phyloP scores from a whole-genome alignment of 2,329 filamentous ascomycete species.

The Trichoderma sp. region DNA sequence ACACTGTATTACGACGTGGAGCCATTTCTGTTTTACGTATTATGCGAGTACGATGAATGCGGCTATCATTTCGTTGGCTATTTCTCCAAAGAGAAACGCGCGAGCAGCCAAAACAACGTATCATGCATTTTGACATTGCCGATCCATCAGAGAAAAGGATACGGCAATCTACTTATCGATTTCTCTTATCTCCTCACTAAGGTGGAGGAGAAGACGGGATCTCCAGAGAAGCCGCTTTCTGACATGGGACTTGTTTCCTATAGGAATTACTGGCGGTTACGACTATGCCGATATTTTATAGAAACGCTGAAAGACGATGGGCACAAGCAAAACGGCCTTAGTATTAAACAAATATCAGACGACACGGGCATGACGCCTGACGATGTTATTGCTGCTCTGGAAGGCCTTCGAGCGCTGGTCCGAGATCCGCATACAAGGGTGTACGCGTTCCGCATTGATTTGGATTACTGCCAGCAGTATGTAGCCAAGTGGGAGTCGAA shows the following conservation, averaged over 20 bases:
- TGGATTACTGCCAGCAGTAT: conserved; percentile 83
- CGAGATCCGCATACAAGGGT: conserved; percentile 85
- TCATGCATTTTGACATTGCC: conserved; percentile 95
- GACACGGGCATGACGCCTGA: conserved; percentile 95
- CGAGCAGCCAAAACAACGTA: conserved; percentile 94
- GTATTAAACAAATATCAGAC: conserved; percentile 73
- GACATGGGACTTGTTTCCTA: conserved; percentile 98
- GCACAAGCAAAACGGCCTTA: conserved; percentile 55
- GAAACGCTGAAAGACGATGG: conserved; percentile 44
- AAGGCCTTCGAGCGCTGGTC: conserved; percentile 86
- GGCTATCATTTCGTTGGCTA: conserved; percentile 99
- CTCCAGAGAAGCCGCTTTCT: conserved; percentile 94
- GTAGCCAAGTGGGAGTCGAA: conserved; percentile 89
- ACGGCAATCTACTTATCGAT: conserved; percentile 94
- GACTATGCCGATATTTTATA: conserved; percentile 83
- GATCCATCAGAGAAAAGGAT: conserved; percentile 96
- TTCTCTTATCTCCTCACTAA: conserved; percentile 96
- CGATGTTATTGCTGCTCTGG: conserved; percentile 91
- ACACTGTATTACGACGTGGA: conserved; percentile 98
- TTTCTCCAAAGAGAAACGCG: conserved; percentile 97
- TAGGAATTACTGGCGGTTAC: conserved; percentile 92
- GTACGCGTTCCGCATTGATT: conserved; percentile 87
- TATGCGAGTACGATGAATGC: conserved; percentile 88
- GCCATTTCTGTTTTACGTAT: conserved; percentile 95
- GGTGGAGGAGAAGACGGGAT: conserved; percentile 91